Evolutionary conservation across 768 basidiomycete genomes (phyloP), one percentile per base, ranked within the genome.

Genomic region (Suillus tomentosus): DNA sequence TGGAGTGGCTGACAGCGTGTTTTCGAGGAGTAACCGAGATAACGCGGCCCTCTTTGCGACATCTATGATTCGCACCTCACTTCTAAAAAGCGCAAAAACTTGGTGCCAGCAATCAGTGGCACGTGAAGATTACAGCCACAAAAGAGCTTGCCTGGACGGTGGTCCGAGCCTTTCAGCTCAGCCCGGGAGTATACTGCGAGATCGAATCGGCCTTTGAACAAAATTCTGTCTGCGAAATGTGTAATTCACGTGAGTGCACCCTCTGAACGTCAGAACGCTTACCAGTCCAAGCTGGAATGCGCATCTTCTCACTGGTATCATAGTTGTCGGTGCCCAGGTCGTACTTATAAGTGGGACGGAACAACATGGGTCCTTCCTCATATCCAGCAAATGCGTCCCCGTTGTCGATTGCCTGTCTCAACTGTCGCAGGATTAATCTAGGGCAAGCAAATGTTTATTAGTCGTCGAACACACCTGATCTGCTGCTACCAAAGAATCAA

Each of bases 231-330:
- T 95, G 71, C n/a, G 45, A 61, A 8, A 47, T 19, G 40, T 56
- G 59, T 51, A 15, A n/a, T 70, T 61, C 74, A 54, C 62, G 65
- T 65, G 47, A 31, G 40, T 37, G 5, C 5, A 57, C 31, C 47
- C 22, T 24, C 45, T 36, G 62, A 42, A 17, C 36, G n/a, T 45
- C 36, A 37, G 45, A 60, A 45, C 37, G 37, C 84, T 64, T 62
- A 95, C 95, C 95, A 70, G 96, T 99, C 96, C 96, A 99, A 19
- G 96, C 94, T 6, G 97, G 97, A 72, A 97, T 90, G 31, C 97
- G 86, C 84, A 89, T 87, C 80, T 99, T 99, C 77, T 99, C 97
- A 72, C 94, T 92, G 15, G 94, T 91, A 74, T 99, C 97, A 73
- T 98, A 99, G 56, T 82, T 82, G 66, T 97, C 91, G 10, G 95